Percentiles rank a stretch among this genome's conserved stretches.
These are phyloP conservation scores for Balakata baccata DNA, from an alignment of 345 rosid species.

Conservation along the genomic window DNA sequence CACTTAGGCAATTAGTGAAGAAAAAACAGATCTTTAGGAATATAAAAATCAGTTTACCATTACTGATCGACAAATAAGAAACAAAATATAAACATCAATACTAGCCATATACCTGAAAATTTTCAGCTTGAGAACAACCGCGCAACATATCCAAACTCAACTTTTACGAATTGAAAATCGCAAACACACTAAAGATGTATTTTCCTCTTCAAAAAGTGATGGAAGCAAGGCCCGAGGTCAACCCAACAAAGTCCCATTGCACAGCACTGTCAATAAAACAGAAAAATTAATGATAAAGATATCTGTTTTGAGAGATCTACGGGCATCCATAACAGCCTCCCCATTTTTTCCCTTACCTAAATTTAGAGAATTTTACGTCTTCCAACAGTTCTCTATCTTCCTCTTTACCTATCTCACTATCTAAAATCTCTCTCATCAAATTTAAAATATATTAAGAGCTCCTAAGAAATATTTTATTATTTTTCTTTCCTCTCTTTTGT, in stretches of 20 bases:
- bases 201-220: conserved; percentile 84
- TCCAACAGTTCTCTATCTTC: no score
- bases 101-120: conserved; percentile 60
- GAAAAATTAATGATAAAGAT: conserved; percentile 10
- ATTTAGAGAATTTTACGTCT: no score
- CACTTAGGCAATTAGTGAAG: no score
- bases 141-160: conserved; percentile 32
- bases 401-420: no score
- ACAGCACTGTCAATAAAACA: conserved; percentile 59
- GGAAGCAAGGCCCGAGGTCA: conserved; percentile 97
- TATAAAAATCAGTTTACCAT: conserved; percentile 29
- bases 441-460: no score
- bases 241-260: conserved; percentile 98
- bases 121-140: conserved; percentile 90
- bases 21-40: no score
- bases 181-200: not conserved
- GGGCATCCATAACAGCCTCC: no score
- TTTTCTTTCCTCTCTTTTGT: no score
- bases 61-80: conserved; percentile 11
- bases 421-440: no score
- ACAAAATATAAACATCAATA: conserved; percentile 7
- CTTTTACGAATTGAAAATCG: not conserved
- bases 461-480: no score
- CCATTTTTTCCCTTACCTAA: not conserved
- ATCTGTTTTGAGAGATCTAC: no score